Evolutionary conservation across 2,329 filamentous ascomycete genomes (phyloP).

Genomic region (Colletotrichum orchidophilum): DNA sequence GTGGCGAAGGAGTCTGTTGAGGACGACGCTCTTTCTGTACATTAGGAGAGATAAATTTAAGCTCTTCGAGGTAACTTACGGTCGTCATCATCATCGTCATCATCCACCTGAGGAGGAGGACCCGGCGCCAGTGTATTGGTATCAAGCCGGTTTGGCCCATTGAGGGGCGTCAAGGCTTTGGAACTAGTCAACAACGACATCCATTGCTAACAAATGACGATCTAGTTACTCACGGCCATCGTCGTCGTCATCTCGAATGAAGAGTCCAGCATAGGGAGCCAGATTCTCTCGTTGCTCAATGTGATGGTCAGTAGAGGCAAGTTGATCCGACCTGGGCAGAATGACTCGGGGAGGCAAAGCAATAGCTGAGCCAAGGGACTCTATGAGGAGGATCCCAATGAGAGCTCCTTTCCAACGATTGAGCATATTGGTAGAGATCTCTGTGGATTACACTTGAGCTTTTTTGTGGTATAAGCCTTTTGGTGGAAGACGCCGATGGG

Average conservation of each 20-base stretch:
- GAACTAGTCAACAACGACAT: neutral
- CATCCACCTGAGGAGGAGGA: neutral
- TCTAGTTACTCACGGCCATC: neutral
- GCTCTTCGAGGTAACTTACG: neutral
- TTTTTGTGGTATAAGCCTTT: neutral
- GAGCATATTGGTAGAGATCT: neutral
- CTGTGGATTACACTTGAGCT: no score
- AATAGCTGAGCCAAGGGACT: constrained; percentile 4
- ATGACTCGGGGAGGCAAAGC: neutral
- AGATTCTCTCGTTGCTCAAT: neutral
- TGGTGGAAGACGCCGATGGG: no score
- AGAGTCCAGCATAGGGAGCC: neutral
- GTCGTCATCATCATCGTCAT: neutral
- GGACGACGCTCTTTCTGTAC: neutral
- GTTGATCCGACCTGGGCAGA: neutral
- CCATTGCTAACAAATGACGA: neutral
- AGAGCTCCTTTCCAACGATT: constrained; percentile 3
- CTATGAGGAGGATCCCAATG: constrained; percentile 5
- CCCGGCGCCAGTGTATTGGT: neutral
- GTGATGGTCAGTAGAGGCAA: neutral
- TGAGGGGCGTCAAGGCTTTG: neutral
- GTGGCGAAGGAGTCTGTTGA: neutral
- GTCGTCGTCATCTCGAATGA: neutral
- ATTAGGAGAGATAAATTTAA: neutral
- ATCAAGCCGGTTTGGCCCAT: neutral